Evolutionary conservation across 805 yeast species (phyloP).

Genomic region (Starmerella gropengiesseri): DNA sequence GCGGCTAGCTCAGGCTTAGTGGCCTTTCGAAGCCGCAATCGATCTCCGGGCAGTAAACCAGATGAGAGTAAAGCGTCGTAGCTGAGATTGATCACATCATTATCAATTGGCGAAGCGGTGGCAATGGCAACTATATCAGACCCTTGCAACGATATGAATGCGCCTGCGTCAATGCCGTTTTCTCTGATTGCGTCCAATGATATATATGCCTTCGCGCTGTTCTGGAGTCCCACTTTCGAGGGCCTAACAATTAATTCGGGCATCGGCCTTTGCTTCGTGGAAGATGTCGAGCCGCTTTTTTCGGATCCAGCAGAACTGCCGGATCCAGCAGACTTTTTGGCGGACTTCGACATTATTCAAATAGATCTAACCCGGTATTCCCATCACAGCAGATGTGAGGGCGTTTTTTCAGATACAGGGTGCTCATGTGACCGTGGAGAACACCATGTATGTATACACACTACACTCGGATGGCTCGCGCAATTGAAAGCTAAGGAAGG

Average conservation of each 20-base stretch:
- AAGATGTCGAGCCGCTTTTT: not conserved
- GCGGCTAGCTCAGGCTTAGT: conserved; percentile 42
- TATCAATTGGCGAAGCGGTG: conserved; percentile 26
- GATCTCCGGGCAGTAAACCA: conserved; percentile 41
- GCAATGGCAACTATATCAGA: conserved; percentile 23
- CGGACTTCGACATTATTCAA: conserved; percentile 16
- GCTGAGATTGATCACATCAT: conserved; percentile 25
- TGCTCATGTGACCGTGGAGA: conserved; percentile 4
- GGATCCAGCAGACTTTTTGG: conserved; percentile 11
- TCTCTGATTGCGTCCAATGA: conserved; percentile 23
- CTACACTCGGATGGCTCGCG: too few relatives aligned
- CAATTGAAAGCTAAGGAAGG: not conserved
- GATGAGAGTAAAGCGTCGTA: conserved; percentile 32
- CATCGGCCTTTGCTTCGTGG: conserved; percentile 1
- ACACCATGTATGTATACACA: too few relatives aligned
- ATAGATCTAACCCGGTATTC: too few relatives aligned
- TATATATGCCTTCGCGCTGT: conserved; percentile 23
- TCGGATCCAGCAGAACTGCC: conserved; percentile 4
- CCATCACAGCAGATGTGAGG: too few relatives aligned
- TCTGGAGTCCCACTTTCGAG: conserved; percentile 10
- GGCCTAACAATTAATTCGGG: conserved; percentile 26
- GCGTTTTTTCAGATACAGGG: not conserved
- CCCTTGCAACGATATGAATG: conserved; percentile 19
- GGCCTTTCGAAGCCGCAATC: conserved; percentile 39
- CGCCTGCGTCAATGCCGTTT: conserved; percentile 26